These are phyloP conservation scores for Candida anutae DNA, from an alignment of 1,139 yeast species.

Conservation along the genomic window DNA sequence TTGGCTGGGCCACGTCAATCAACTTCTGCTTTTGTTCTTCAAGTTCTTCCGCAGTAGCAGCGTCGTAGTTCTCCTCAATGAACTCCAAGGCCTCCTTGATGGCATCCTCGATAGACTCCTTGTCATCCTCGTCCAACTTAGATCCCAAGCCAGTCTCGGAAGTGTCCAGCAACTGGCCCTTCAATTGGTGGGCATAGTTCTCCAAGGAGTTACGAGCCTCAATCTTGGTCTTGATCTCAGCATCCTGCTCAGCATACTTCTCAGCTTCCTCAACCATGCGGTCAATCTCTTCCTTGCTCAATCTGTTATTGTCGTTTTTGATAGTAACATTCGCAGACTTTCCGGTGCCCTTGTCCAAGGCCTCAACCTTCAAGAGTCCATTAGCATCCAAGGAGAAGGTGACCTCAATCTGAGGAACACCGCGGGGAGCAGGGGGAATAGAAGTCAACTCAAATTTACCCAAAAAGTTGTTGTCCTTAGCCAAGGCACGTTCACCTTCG, in stretches of 20 bases:
- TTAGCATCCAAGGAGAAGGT: slow-evolving; percentile 42
- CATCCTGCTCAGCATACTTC: slow-evolving; percentile 83
- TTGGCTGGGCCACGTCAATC: slow-evolving; percentile 81
- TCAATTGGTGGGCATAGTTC: slow-evolving; percentile 39
- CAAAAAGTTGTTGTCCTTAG: slow-evolving; percentile 37
- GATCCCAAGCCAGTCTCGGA: slow-evolving; percentile 59
- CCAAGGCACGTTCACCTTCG: slow-evolving; percentile 43
- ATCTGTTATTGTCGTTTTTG: slow-evolving; percentile 95
- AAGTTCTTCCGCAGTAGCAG: slow-evolving; percentile 86
- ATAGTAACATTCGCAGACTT: slow-evolving; percentile 90
- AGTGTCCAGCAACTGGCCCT: slow-evolving; percentile 55
- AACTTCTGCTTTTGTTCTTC: slow-evolving; percentile 90
- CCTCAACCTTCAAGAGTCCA: slow-evolving; percentile 42
- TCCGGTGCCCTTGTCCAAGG: slow-evolving; percentile 42
- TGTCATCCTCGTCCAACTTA: slow-evolving; percentile 84
- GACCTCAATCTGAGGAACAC: slow-evolving; percentile 43
- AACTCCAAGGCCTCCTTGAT: slow-evolving; percentile 82
- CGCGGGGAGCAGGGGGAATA: slow-evolving; percentile 44
- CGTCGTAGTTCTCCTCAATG: slow-evolving; percentile 79
- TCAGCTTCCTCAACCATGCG: slow-evolving; percentile 95
- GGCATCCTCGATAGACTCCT: slow-evolving; percentile 84
- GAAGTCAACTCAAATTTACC: slow-evolving; percentile 44
- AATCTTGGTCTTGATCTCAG: slow-evolving; percentile 70
- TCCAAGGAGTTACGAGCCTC: slow-evolving; percentile 51
- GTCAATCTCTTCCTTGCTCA: slow-evolving; percentile 85